These are phyloP conservation scores for Yamadazyma blattariae DNA, from an alignment of 1,139 yeast genomes.

Conservation along the genomic window DNA sequence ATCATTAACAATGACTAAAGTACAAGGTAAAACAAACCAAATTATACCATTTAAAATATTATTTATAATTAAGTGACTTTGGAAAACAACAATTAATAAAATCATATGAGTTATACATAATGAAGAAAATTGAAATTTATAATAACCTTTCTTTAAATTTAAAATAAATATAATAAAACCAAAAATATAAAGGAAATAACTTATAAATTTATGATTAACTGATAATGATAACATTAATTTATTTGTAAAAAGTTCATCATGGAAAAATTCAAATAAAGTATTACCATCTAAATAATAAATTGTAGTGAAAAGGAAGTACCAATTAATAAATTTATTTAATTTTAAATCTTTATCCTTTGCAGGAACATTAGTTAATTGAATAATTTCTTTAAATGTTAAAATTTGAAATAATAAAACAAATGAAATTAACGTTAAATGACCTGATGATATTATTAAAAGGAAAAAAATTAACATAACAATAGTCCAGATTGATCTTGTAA, in stretches of 20 bases:
- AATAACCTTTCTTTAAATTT: conserved; percentile 84
- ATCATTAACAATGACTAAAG: conserved; percentile 90
- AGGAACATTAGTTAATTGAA: conserved; percentile 79
- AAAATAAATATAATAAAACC: conserved; percentile 91
- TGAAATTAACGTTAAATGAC: conserved; percentile 77
- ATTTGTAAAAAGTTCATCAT: conserved; percentile 41
- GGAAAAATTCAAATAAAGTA: conserved; percentile 64
- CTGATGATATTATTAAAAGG: conserved; percentile 72
- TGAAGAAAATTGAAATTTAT: conserved; percentile 91
- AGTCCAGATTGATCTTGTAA: conserved; percentile 93
- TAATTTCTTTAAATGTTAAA: conserved; percentile 86
- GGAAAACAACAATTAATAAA: conserved; percentile 82
- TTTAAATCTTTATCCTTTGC: conserved; percentile 83
- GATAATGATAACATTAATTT: conserved; percentile 40
- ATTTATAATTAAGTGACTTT: conserved; percentile 88
- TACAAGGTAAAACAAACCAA: conserved; percentile 92
- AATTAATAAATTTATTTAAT: conserved; percentile 78
- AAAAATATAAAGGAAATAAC: conserved; percentile 78
- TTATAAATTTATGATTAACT: conserved; percentile 78
- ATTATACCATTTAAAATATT: conserved; percentile 87
- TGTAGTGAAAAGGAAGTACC: conserved; percentile 83
- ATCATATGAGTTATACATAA: conserved; percentile 95
- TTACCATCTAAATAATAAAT: conserved; percentile 89
- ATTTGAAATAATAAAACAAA: conserved; percentile 74
- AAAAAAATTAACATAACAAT: conserved; percentile 83